phyloP scores from a whole-genome alignment of 2,329 filamentous ascomycete genomes.

The Zasmidium citrigriseum region DNA sequence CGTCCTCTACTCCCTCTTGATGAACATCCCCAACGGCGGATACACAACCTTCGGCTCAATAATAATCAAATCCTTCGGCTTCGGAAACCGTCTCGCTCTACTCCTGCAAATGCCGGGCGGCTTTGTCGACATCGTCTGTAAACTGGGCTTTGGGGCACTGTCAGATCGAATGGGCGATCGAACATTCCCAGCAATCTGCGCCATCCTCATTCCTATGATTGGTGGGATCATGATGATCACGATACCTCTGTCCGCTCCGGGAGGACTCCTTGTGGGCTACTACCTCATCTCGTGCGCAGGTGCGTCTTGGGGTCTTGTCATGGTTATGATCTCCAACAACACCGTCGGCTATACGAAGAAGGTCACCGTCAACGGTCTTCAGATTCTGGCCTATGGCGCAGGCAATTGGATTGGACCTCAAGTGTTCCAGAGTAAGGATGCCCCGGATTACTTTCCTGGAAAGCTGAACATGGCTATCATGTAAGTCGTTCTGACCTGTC shows the following conservation, averaged over 20 bases:
- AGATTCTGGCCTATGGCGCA: constrained; percentile 5
- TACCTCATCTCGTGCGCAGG: constrained; percentile 4
- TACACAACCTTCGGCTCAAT: constrained; percentile 61
- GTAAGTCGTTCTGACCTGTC: background rate
- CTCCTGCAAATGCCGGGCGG: constrained; percentile 64
- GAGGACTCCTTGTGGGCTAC: constrained; percentile 1
- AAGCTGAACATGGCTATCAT: constrained; percentile 8
- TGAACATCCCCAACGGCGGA: constrained; percentile 56
- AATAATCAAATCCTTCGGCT: constrained; percentile 61
- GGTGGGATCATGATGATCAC: constrained; percentile 11
- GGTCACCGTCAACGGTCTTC: constrained; percentile 1
- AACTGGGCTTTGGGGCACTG: background rate
- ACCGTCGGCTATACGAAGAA: constrained; percentile 10
- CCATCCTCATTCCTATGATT: constrained; percentile 6
- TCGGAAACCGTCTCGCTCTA: constrained; percentile 56
- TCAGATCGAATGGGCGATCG: constrained; percentile 1
- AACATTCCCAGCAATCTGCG: constrained; percentile 4
- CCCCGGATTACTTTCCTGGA: constrained; percentile 7
- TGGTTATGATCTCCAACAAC: constrained; percentile 10
- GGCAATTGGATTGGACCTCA: constrained; percentile 9
- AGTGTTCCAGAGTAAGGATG: background rate
- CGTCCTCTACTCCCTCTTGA: background rate
- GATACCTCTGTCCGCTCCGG: background rate
- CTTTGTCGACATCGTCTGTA: too few relatives aligned
- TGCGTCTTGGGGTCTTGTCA: constrained; percentile 3